Evolutionary conservation across 1,139 yeast species (phyloP), one percentile per base, ranked within the genome.

Genomic region (Schizosaccharomyces versatilis): DNA sequence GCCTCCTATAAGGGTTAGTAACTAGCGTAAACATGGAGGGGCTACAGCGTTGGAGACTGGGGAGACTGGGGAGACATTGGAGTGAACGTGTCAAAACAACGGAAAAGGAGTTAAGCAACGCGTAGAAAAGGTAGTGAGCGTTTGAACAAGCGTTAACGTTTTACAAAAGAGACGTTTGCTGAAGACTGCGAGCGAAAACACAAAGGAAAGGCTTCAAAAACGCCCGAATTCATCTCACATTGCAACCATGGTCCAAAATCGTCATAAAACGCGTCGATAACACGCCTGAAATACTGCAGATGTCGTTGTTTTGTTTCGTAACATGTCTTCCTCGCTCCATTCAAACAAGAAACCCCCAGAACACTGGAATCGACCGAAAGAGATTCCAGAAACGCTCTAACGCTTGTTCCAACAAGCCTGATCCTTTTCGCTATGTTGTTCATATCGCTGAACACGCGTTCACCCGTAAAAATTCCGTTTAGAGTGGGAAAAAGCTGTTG

Each of bases 1-100:
- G 57, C 80, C 74, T 54, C 98, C 98, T 59, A 19, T 12, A 44
- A 39, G 2, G 41, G 41, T 39, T 39, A 39, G 14, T 39, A 39
- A 3, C 12, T n/a, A 14, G 12, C 3, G 14, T 2, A 3, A 39
- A 39, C 14, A 6, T 3, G 14, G 14, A 39, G 6, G 3, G 41
- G 6, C 2, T 3, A 6, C 6, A 3, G 2, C 12, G 14, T 12
- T 39, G 14, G 40, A 38, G 12, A 38, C 10, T 38, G 8, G 40
- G 10, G 40, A 39, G 41, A 39, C 14, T 3, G 14, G 41, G 6
- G 14, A 14, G 14, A 39, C 41, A 6, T 39, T 14, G 6, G 14
- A 12, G 14, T 3, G 14, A 39, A 24, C 5, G 5, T 24, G 14
- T 39, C n/a, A 6, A 39, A 39, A 12, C 6, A 6, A 3, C 6